Evolutionary conservation across 1,284 basidiomycete genomes (phyloP), one percentile per base, ranked within the genome.

Genomic region (Ceratobasidium sp.): DNA sequence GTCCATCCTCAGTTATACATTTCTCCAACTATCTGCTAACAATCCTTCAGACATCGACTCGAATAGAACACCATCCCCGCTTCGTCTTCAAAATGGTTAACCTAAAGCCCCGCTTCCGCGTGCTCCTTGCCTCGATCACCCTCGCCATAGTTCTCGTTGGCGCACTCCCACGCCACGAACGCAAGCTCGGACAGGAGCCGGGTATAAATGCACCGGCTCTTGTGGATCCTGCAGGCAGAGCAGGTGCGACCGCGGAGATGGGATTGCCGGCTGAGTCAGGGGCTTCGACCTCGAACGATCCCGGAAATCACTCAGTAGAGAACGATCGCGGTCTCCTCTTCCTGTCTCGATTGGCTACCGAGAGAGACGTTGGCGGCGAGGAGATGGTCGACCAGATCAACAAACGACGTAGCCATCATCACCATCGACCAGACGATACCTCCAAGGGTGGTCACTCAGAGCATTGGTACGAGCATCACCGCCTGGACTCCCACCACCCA

Each of bases 381-480:
- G 33, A 33, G 33, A 33, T 33, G 33, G 33, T 33, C 33, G 26
- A 9, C 4, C 20, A 54, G 10, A 23, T 28, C 23, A 20, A 54
- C 44, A 67, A 67, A 42, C n/a, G 62, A 65, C 33, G 42, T 42
- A 10, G 20, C 20, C 62, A 65, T 38, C 62, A 65, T 44, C 57
- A 3, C 28, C 23, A 28, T 61, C 42, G 46, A 44, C 66, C 48
- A 23, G 26, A 52, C 28, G 66, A 68, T 26, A n/a, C 48, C 2
- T 68, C 66, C 10, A 48, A 66, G 28, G 68, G 68, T 4, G 54
- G 68, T 15, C 68, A 42, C 54, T 70, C 68, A 28, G 28, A 59
- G 23, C 68, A 70, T 40, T 70, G 68, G 68, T 46, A 57, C 56
- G 54, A 70, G 15, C 68, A 70, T 23, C 68, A 57, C 28, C 7